Conservation (phyloP, 768 basidiomycete genomes). For the Pleurotus djamor region DNA sequence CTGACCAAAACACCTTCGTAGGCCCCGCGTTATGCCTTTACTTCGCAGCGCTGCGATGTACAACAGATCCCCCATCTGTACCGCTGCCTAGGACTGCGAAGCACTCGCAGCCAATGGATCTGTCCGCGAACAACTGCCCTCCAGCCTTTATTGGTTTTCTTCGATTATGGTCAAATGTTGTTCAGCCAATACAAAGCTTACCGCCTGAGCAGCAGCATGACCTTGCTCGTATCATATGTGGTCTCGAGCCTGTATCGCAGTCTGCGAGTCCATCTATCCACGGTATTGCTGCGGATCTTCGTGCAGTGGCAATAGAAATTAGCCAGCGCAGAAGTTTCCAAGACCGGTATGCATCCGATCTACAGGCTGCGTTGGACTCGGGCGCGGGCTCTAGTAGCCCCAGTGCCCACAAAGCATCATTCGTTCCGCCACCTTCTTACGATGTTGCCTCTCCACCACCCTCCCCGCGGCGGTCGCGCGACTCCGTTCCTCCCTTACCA, state of each 20-base stretch:
- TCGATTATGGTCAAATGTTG: constrained; percentile 66
- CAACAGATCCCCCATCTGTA: constrained; percentile 76
- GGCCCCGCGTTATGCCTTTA: constrained; percentile 84
- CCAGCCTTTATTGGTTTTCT: constrained; percentile 67
- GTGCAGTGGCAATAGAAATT: constrained; percentile 85
- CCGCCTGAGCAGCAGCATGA: constrained; percentile 71
- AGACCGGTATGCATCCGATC: constrained; percentile 67
- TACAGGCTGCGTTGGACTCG: constrained; percentile 79
- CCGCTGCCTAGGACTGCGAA: constrained; percentile 66
- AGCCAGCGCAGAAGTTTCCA: constrained; percentile 84
- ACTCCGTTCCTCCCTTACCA: constrained; percentile 10
- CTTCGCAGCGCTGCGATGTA: constrained; percentile 78
- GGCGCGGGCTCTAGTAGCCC: constrained; percentile 32
- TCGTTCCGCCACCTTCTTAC: constrained; percentile 72
- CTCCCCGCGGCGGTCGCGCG: constrained; percentile 10
- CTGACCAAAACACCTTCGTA: constrained; percentile 15
- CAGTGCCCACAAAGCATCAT: constrained; percentile 49
- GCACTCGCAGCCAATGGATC: constrained; percentile 44
- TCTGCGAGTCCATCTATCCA: constrained; percentile 41
- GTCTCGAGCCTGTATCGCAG: constrained; percentile 44
- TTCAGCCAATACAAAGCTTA: constrained; percentile 55
- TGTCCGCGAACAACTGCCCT: constrained; percentile 71
- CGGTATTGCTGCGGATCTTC: constrained; percentile 76
- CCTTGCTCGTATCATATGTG: constrained; percentile 78
- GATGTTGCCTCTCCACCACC: constrained; percentile 23